Evolutionary conservation across 164 flowering plant genomes (phyloP).

Genomic region (Tinospora cordifolia): DNA sequence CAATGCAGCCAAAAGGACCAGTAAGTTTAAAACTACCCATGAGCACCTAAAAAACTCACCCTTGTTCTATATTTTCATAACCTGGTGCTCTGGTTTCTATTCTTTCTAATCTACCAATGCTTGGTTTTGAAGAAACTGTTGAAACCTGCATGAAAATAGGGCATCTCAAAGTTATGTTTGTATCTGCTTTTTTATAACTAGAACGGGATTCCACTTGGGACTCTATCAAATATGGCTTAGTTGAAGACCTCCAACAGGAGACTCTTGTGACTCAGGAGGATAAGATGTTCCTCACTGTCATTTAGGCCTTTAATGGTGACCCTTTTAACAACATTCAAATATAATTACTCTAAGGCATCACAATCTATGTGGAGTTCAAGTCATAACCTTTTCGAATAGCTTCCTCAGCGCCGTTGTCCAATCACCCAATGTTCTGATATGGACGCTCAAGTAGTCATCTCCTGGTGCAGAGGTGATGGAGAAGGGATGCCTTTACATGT

Average conservation of each 20-base stretch:
- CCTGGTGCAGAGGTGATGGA: conserved; percentile 96
- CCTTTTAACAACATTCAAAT: not conserved
- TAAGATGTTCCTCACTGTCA: too few relatives aligned
- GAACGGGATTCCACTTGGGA: too few relatives aligned
- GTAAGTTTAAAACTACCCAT: not conserved
- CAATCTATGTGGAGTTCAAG: not conserved
- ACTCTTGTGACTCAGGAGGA: too few relatives aligned
- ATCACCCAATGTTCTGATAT: conserved; percentile 75
- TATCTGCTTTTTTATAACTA: too few relatives aligned
- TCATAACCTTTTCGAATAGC: conserved; percentile 52
- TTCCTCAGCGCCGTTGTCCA: conserved; percentile 73
- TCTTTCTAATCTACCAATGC: conserved; percentile 44
- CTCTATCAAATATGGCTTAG: not conserved
- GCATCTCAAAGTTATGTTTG: not conserved
- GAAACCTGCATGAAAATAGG: conserved; percentile 41
- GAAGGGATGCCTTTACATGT: conserved; percentile 77
- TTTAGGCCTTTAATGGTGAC: not conserved
- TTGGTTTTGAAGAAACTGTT: conserved; percentile 28
- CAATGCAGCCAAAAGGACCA: not conserved
- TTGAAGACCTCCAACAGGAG: too few relatives aligned
- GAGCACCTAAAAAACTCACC: conserved; percentile 19
- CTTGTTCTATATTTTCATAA: conserved; percentile 19
- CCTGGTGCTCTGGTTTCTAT: conserved; percentile 46
- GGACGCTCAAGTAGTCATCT: conserved; percentile 78
- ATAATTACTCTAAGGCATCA: not conserved